Evolutionary conservation across 768 basidiomycete genomes (phyloP).

Genomic region (Myochromella boudieri): DNA sequence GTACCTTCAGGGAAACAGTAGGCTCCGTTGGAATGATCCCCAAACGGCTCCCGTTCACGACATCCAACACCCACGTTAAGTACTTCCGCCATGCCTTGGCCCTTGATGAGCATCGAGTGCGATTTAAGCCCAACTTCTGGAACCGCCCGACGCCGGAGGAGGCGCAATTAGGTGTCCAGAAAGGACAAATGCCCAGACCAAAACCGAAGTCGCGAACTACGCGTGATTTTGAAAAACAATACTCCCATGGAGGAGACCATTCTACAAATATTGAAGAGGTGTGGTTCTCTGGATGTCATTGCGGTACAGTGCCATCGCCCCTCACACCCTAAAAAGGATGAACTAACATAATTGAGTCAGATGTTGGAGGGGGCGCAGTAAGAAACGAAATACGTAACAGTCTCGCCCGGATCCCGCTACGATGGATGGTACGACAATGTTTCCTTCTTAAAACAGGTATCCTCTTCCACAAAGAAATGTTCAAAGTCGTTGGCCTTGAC

Average conservation of each 20-base stretch:
- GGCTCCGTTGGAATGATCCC: slow-evolving; percentile 69
- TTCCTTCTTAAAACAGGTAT: slow-evolving; percentile 58
- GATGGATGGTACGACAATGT: slow-evolving; percentile 76
- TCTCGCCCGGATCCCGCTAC: slow-evolving; percentile 69
- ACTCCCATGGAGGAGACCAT: slow-evolving; percentile 29
- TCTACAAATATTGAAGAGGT: slow-evolving; percentile 71
- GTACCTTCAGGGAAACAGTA: slow-evolving; percentile 65
- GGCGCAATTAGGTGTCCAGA: slow-evolving; percentile 42
- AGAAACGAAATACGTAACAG: slow-evolving; percentile 54
- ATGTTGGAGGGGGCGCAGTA: slow-evolving; percentile 75
- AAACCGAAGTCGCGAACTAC: slow-evolving; percentile 27
- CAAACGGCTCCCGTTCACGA: slow-evolving; percentile 63
- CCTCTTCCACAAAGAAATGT: slow-evolving; percentile 49
- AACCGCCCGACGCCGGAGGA: slow-evolving; percentile 43
- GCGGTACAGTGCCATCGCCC: slow-evolving; percentile 45
- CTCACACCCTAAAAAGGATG: neutral
- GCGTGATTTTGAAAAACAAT: slow-evolving; percentile 42
- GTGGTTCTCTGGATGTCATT: slow-evolving; percentile 79
- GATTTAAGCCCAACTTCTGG: slow-evolving; percentile 51
- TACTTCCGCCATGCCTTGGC: slow-evolving; percentile 72
- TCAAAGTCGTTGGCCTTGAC: slow-evolving; percentile 48
- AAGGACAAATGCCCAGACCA: slow-evolving; percentile 44
- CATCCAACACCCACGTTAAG: slow-evolving; percentile 56
- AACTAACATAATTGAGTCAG: slow-evolving; percentile 31
- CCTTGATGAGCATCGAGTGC: slow-evolving; percentile 66